Evolutionary conservation across 2,329 filamentous ascomycete genomes (phyloP), one percentile per base, ranked within the genome.

Genomic region (Thelonectria rubi): DNA sequence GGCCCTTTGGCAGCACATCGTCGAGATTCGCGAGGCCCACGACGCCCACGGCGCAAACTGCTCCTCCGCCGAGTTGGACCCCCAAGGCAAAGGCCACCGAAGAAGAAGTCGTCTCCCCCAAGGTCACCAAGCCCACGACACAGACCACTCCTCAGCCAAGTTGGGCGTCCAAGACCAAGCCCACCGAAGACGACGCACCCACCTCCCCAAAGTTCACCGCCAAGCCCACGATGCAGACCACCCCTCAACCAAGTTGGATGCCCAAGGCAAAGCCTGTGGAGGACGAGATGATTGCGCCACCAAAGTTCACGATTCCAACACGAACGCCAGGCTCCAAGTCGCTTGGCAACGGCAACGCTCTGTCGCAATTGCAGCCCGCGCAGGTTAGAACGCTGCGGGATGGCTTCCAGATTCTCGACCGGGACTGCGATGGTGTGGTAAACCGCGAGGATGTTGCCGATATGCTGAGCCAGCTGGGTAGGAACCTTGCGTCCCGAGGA

Each of bases 341-440:
- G 6, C 72, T 80, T 42, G 76, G 75, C 4, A 76, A 80, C 55
- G 80, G 82, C 34, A 87, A 84, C 69, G 82, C 88, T 14, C 80
- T 93, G 46, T 88, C 89, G 3, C 90, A 91, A 72, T 79, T 98
- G 43, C 91, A 94, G 39, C 88, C 92, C 2, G 84, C 91, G 3
- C 92, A 97, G 70, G 88, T 97, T 37, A 88, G 94, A 72, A 92
- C 92, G 70, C 86, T 99, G 78, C 88, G 95, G 63, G 94, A 98
- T 74, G 93, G 91, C 0, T 99, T 98, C 77, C 92, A 96, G 76
- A 93, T 97, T 61, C 84, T 99, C 48, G 95, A 98, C 76, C 86
- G 92, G 62, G 90, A 95, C 77, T 94, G 93, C 72, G 93, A 95
- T 72, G 94, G 94, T 17, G 82, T 86, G 52, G 89, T 99, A 63